Evolutionary conservation across 768 basidiomycete genomes (phyloP).

Genomic region (Amanita polypyramis): DNA sequence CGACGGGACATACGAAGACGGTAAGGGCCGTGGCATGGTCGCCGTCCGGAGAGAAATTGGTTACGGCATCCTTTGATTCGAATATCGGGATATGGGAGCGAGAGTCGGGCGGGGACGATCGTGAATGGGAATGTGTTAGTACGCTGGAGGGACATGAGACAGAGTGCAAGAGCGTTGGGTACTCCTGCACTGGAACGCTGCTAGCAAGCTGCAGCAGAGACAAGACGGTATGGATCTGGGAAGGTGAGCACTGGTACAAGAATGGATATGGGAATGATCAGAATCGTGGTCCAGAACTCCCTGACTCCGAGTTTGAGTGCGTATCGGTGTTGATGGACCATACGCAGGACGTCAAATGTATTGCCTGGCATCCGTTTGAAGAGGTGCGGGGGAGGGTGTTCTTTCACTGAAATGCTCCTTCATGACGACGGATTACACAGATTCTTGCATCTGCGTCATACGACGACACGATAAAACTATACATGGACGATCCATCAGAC

Average conservation of each 20-base stretch:
- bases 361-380: slow-evolving; percentile 92
- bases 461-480: slow-evolving; percentile 92
- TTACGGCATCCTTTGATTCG: slow-evolving; percentile 90
- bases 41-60: slow-evolving; percentile 77
- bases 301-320: slow-evolving; percentile 91
- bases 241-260: slow-evolving; percentile 40
- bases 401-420: not conserved
- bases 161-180: slow-evolving; percentile 90
- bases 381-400: slow-evolving; percentile 44
- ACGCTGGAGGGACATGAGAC: slow-evolving; percentile 92
- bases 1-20: slow-evolving; percentile 81
- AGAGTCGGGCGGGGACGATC: slow-evolving; percentile 26
- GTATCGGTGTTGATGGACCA: slow-evolving; percentile 96
- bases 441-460: slow-evolving; percentile 96
- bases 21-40: slow-evolving; percentile 84
- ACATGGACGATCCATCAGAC: slow-evolving; percentile 85
- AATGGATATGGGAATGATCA: not conserved
- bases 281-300: slow-evolving; percentile 49
- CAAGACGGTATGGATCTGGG: slow-evolving; percentile 99
- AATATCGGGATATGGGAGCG: slow-evolving; percentile 89
- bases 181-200: slow-evolving; percentile 64
- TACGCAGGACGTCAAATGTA: slow-evolving; percentile 89
- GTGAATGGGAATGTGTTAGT: slow-evolving; percentile 83
- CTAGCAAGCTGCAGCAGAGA: slow-evolving; percentile 94
- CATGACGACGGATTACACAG: slow-evolving; percentile 28